Evolutionary conservation across 805 yeast species (phyloP).

Genomic region (Candida arabinofermentans): DNA sequence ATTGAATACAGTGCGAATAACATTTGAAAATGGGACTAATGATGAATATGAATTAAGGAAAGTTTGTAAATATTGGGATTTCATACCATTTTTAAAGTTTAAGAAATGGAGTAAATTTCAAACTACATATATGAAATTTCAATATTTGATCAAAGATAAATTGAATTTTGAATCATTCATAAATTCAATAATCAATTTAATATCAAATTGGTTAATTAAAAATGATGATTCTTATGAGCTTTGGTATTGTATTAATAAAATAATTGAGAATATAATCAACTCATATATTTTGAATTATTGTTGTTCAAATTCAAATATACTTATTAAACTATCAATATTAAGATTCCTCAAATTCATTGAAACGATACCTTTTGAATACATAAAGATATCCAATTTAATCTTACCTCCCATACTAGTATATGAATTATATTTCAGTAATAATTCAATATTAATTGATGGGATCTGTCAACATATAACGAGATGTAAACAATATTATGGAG

Average conservation of each 20-base stretch:
- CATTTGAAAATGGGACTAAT: constrained; percentile 1
- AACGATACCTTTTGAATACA: constrained; percentile 18
- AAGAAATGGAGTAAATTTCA: constrained; percentile 15
- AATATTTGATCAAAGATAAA: constrained; percentile 2
- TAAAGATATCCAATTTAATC: constrained; percentile 27
- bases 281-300: constrained; percentile 7
- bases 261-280: constrained; percentile 8
- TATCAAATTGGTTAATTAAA: constrained; percentile 10
- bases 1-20: background rate
- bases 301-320: constrained; percentile 4
- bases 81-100: constrained; percentile 11
- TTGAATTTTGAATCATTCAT: constrained; percentile 2
- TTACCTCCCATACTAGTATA: constrained; percentile 39
- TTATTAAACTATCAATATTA: constrained; percentile 8
- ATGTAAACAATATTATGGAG: constrained; percentile 34
- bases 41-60: background rate
- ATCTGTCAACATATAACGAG: constrained; percentile 43
- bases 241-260: constrained; percentile 15
- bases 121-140: constrained; percentile 3
- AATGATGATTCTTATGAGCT: constrained; percentile 3
- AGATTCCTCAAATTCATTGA: constrained; percentile 13
- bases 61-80: constrained; percentile 13
- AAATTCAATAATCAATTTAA: constrained; percentile 4
- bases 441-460: constrained; percentile 43
- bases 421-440: constrained; percentile 35